Base-by-base conservation (phyloP, 1,139 yeast species). In the Candida sojae region DNA sequence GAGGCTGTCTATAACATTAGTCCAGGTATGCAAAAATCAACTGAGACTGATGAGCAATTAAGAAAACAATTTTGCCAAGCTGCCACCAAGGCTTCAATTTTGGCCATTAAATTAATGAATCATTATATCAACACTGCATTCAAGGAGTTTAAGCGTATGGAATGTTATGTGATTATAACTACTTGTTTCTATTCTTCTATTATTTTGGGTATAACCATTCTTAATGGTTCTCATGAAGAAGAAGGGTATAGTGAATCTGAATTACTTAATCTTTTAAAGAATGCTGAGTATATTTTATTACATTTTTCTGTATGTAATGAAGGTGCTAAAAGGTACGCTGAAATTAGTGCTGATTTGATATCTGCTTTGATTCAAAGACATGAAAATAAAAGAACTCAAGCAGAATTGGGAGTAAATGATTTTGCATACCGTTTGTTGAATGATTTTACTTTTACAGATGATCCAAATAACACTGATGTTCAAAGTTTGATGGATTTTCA, bases 401-500 rank as follows among this genome's bases (percentile, higher is more conserved):
- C 26, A 43, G 33, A 42, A 21, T 34, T 34, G 11, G 38, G 44
- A 7, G 12, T 34, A 26, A 42, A 44, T 21, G 46, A 42, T 34
- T 37, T 45, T 28, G 53, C 49, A 17, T 52, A 49, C 39, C 43
- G 53, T 25, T 42, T 51, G 3, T 47, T 57, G 26, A 56, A 52
- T 47, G 57, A 53, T 40, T 50, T 51, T 30, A 56, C 52, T 43
- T 58, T 58, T 33, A 48, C 50, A 21, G 53, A 54, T 38, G 60
- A 55, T 29, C 50, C 54, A 9, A 56, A 54, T 41, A 47, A 52
- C 31, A 42, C 36, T 17, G 55, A 58, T 46, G 47, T 58, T 28
- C 57, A 54, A 48, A 48, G 50, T 10, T 51, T 61, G 45, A 48
- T 55, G 33, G 56, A 56, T 41, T 64, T 64, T 48, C 67, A 61